A percentile compares a stretch with the other conserved stretches of the same genome.
Evolutionary conservation across 352 stramenopile species (phyloP).

Genomic region (Pythium phragmiticola): DNA sequence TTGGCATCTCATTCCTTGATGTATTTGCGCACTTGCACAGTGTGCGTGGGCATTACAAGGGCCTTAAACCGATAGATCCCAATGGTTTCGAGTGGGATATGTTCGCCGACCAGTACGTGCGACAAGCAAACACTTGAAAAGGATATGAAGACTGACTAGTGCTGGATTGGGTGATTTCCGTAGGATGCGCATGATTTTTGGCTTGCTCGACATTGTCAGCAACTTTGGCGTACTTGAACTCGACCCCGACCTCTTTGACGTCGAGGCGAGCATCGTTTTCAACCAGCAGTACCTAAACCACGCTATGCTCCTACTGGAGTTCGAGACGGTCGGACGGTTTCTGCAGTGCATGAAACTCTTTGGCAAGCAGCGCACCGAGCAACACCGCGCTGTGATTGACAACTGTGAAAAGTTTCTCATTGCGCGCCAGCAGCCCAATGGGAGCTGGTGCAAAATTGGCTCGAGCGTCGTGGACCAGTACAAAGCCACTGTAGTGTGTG

Average conservation of each 20-base stretch:
- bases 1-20: slow-evolving; percentile 67
- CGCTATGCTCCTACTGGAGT: slow-evolving; percentile 67
- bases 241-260: slow-evolving; percentile 60
- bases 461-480: slow-evolving; percentile 64
- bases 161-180: background rate
- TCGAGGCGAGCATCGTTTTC: slow-evolving; percentile 73
- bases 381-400: slow-evolving; percentile 44
- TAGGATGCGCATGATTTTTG: slow-evolving; percentile 82
- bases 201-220: slow-evolving; percentile 72
- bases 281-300: slow-evolving; percentile 73
- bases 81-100: slow-evolving; percentile 61
- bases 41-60: slow-evolving; percentile 68
- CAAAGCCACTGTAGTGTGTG: slow-evolving; percentile 77
- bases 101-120: slow-evolving; percentile 72
- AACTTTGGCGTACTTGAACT: slow-evolving; percentile 77
- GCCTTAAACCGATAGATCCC: slow-evolving; percentile 57
- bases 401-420: slow-evolving; percentile 68
- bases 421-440: slow-evolving; percentile 63
- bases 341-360: slow-evolving; percentile 83
- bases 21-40: slow-evolving; percentile 73
- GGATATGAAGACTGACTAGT: background rate
- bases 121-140: slow-evolving; percentile 2
- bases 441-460: slow-evolving; percentile 67
- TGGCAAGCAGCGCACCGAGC: slow-evolving; percentile 35
- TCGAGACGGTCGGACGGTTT: slow-evolving; percentile 70